Evolutionary conservation across 225 moss, liverwort and hornwort genomes (phyloP).

Genomic region (Bryum argenteum): DNA sequence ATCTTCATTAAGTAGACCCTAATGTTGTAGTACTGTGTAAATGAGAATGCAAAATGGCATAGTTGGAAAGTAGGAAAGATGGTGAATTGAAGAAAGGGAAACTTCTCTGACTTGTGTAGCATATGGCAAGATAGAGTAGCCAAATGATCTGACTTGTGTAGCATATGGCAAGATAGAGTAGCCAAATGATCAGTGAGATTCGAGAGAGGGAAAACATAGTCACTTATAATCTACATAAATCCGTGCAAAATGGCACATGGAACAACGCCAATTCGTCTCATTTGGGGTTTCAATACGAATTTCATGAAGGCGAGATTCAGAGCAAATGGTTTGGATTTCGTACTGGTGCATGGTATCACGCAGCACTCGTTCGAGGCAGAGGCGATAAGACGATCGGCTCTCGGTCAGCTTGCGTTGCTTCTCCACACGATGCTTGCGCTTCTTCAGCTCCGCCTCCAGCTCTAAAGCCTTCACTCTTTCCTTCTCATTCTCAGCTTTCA

Average conservation of each 20-base stretch:
- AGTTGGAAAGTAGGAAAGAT: too few species aligned
- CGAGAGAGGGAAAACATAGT: too few species aligned
- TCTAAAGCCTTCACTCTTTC: conserved; percentile 25
- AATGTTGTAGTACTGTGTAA: too few species aligned
- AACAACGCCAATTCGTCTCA: background rate
- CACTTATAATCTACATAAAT: too few species aligned
- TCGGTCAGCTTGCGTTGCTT: conserved; percentile 52
- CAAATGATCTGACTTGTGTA: too few species aligned
- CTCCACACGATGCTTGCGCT: conserved; percentile 48
- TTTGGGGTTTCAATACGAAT: background rate
- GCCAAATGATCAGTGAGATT: too few species aligned
- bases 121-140: too few species aligned
- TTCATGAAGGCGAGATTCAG: too few species aligned
- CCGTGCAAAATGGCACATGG: background rate
- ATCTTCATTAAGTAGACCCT: background rate
- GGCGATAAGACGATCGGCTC: conserved; percentile 45
- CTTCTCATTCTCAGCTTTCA: conserved; percentile 44
- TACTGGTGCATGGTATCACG: conserved; percentile 61
- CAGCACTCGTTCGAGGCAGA: conserved; percentile 47
- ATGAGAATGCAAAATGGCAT: too few species aligned
- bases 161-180: too few species aligned
- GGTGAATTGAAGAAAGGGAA: too few species aligned
- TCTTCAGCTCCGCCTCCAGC: conserved; percentile 44
- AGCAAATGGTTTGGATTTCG: background rate
- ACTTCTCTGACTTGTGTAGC: too few species aligned